Evolutionary conservation across 148 eudicot genomes (phyloP).

Genomic region (Chenopodium berlandieri): DNA sequence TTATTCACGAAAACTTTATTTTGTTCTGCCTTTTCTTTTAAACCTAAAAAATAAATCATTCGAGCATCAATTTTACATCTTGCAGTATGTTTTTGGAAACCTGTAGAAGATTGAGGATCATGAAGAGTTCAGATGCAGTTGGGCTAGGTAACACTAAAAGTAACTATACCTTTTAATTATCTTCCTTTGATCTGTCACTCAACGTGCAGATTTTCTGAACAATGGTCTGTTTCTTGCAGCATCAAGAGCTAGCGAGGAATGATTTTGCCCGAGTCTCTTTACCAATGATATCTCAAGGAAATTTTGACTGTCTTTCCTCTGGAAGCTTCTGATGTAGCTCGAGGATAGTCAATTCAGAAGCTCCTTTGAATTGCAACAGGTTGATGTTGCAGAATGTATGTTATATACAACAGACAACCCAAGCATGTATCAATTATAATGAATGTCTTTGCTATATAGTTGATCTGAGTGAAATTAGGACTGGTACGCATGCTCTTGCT

Average conservation of each 20-base stretch:
- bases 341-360: slow-evolving; percentile 7
- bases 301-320: neutral
- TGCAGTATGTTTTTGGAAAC: slow-evolving; percentile 38
- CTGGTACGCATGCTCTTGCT: neutral
- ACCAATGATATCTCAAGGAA: neutral
- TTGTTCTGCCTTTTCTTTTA: neutral
- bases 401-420: slow-evolving; percentile 7
- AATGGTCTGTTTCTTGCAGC: slow-evolving; percentile 18
- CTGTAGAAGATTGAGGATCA: slow-evolving; percentile 40
- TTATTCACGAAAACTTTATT: neutral
- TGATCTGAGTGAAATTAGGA: slow-evolving; percentile 7
- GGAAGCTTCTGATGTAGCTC: slow-evolving; percentile 3
- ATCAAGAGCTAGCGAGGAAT: slow-evolving; percentile 19
- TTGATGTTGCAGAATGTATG: neutral
- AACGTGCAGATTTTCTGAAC: neutral
- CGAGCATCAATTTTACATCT: neutral
- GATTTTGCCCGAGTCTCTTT: neutral
- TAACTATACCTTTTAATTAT: neutral
- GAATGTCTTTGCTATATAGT: slow-evolving; percentile 2
- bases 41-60: neutral
- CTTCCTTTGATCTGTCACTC: neutral
- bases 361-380: neutral
- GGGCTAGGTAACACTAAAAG: slow-evolving; percentile 26
- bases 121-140: slow-evolving; percentile 39
- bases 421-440: neutral